Base-by-base conservation (phyloP, 2,329 filamentous ascomycete species). In the Macrophomina phaseolina region DNA sequence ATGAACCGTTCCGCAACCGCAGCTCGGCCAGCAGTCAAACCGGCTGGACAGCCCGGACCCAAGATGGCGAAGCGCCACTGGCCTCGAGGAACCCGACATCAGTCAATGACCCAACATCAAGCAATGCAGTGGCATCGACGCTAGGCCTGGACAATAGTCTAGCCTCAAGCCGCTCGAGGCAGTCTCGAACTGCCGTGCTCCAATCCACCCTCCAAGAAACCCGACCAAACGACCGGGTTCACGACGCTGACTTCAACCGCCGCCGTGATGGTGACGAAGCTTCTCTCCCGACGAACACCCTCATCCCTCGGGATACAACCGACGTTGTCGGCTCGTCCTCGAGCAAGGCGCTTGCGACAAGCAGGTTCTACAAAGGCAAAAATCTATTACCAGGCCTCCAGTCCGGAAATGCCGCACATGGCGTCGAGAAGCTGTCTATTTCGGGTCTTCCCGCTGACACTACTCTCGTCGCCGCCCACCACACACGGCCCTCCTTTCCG, bases 41-140 rank as follows among this genome's bases (percentile, higher is more conserved):
- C 4, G 12, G 14, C 5, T 42, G 23, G 55, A 38, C 32, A 45
- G 9, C 38, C 11, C 8, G n/a, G 3, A n/a, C 11, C 14, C 38
- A 58, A 11, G 23, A 3, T 4, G 23, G 36, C 4, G 55, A 58
- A 45, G 55, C 56, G 14, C 42, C 40, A 32, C 30, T 61, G 12
- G 46, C 56, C 14, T 61, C 56, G 3, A 42, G 56, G 11, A 61
- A 61, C 30, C 40, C 40, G 8, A 61, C 40, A 4, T 61, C 56
- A 3, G 28, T 23, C 28, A 61, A 61, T 34, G 40, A 23, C 16
- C 40, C 56, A 2, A 11, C 40, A 40, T 48, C 40, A 9, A 14
- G n/a, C 38, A 14, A 18, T 8, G 9, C n/a, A 8, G 52, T 9
- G 12, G 32, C 32, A 18, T 6, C 11, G 40, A 23, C 52, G 6